Percentiles rank a stretch among this genome's conserved stretches.
These are phyloP conservation scores for Claviceps monticola DNA, from an alignment of 2,329 filamentous ascomycete species.

Conservation along the genomic window DNA sequence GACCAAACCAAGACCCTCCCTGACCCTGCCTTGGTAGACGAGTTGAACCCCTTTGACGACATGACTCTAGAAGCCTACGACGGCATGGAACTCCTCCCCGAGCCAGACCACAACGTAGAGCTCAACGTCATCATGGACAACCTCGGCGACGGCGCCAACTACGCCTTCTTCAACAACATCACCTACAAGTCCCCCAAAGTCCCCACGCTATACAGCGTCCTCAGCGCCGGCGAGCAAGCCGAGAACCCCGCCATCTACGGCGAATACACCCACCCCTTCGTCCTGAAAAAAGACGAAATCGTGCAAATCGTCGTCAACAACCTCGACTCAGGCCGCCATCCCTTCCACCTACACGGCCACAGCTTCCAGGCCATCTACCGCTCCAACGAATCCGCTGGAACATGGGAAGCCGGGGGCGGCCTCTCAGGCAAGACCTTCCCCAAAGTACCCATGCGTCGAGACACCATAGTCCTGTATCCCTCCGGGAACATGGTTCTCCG, in stretches of 20 bases:
- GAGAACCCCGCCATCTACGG: slow-evolving; percentile 51
- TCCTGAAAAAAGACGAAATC: slow-evolving; percentile 54
- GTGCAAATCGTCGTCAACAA: slow-evolving; percentile 71
- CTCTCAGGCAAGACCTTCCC: slow-evolving; percentile 32
- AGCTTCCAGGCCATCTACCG: slow-evolving; percentile 56
- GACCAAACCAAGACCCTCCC: slow-evolving; percentile 32
- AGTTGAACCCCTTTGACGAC: slow-evolving; percentile 60
- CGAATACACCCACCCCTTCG: slow-evolving; percentile 47
- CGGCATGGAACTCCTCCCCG: slow-evolving; percentile 41
- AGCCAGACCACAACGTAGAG: slow-evolving; percentile 49
- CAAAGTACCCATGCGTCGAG: slow-evolving; percentile 47
- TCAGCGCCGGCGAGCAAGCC: slow-evolving; percentile 47
- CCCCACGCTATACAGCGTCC: slow-evolving; percentile 63
- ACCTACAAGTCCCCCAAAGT: slow-evolving; percentile 65
- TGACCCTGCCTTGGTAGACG: slow-evolving; percentile 39
- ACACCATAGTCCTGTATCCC: slow-evolving; percentile 52
- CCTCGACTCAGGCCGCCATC: slow-evolving; percentile 55
- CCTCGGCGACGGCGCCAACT: slow-evolving; percentile 44
- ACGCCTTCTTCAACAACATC: slow-evolving; percentile 61
- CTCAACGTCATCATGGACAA: slow-evolving; percentile 51
- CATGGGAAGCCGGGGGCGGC: slow-evolving; percentile 33
- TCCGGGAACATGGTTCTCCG: slow-evolving; percentile 55
- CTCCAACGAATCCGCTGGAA: slow-evolving; percentile 41
- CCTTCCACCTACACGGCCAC: slow-evolving; percentile 69
- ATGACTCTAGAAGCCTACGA: slow-evolving; percentile 57